Percentiles rank a stretch among this genome's conserved stretches.
Conservation (phyloP, 176 grass and related monocot genomes). For the Dendrocalamus sinicus region DNA sequence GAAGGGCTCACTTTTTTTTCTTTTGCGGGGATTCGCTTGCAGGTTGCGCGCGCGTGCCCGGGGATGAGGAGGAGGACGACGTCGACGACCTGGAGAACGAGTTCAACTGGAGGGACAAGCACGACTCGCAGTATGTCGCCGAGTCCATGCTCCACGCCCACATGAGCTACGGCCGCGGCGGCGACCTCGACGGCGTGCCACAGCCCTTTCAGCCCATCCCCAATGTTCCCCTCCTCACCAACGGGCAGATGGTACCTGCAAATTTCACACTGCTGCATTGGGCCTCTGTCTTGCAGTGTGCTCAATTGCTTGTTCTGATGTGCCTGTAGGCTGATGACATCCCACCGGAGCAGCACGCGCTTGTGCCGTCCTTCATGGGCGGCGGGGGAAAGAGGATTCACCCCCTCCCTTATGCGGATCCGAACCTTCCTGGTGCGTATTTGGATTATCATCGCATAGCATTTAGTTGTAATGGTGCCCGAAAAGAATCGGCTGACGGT, state of each 20-base stretch:
- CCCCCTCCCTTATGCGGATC: conserved; percentile 74
- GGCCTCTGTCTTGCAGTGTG: not conserved
- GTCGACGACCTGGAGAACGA: conserved; percentile 83
- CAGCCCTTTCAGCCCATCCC: conserved; percentile 53
- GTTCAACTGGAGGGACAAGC: conserved; percentile 68
- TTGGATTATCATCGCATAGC: not conserved
- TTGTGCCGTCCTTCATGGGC: conserved; percentile 73
- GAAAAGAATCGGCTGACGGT: not conserved
- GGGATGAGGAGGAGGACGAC: conserved; percentile 82
- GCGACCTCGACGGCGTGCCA: conserved; percentile 50
- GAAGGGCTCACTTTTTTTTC: not conserved
- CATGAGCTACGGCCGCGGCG: conserved; percentile 75
- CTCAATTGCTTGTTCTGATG: not conserved
- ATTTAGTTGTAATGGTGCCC: not conserved
- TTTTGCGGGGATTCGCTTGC: not conserved
- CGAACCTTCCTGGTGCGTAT: conserved; percentile 60
- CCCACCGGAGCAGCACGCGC: conserved; percentile 81
- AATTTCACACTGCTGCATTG: not conserved
- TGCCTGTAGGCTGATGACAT: conserved; percentile 71
- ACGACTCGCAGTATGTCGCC: conserved; percentile 53
- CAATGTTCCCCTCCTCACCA: conserved; percentile 77
- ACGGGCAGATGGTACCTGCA: conserved; percentile 72
- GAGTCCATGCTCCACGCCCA: conserved; percentile 71
- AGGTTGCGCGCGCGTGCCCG: conserved; percentile 70
- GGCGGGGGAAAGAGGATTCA: conserved; percentile 85